Evolutionary conservation across 2,329 filamentous ascomycete species (phyloP).

Genomic region (Trichoderma asperellum): DNA sequence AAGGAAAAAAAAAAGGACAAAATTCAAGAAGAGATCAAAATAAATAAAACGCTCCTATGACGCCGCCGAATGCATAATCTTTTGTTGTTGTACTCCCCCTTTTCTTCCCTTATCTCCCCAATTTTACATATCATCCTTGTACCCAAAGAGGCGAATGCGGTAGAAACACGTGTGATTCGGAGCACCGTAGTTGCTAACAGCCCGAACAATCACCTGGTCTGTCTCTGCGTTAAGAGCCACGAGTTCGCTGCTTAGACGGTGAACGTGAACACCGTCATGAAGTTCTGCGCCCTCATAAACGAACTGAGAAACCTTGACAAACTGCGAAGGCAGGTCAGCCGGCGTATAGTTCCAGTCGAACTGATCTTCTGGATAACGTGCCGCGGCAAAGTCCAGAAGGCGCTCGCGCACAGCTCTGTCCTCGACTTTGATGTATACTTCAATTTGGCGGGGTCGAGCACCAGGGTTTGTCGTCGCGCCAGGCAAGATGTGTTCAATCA

Average conservation of each 20-base stretch:
- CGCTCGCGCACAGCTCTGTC: slow-evolving; percentile 48
- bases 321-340: slow-evolving; percentile 43
- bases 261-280: slow-evolving; percentile 55
- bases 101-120: too few species aligned
- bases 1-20: neutral
- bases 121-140: slow-evolving; percentile 34
- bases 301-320: slow-evolving; percentile 62
- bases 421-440: slow-evolving; percentile 67
- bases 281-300: slow-evolving; percentile 52
- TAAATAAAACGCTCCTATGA: slow-evolving; percentile 20
- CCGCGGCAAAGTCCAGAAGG: slow-evolving; percentile 49
- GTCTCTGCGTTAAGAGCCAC: slow-evolving; percentile 52
- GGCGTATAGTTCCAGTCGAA: slow-evolving; percentile 39
- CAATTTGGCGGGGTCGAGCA: slow-evolving; percentile 68
- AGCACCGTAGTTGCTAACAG: slow-evolving; percentile 62
- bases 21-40: slow-evolving; percentile 23
- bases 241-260: slow-evolving; percentile 57
- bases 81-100: neutral
- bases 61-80: slow-evolving; percentile 12
- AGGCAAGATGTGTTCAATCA: slow-evolving; percentile 72
- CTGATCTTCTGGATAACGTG: slow-evolving; percentile 45
- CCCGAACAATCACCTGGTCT: slow-evolving; percentile 58
- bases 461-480: slow-evolving; percentile 64
- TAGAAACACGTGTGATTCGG: slow-evolving; percentile 68
- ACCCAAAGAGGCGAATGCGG: slow-evolving; percentile 61